Evolutionary conservation across 495 filamentous ascomycete genomes (phyloP), one percentile per base, ranked within the genome.

Genomic region (Xylaria venustula): DNA sequence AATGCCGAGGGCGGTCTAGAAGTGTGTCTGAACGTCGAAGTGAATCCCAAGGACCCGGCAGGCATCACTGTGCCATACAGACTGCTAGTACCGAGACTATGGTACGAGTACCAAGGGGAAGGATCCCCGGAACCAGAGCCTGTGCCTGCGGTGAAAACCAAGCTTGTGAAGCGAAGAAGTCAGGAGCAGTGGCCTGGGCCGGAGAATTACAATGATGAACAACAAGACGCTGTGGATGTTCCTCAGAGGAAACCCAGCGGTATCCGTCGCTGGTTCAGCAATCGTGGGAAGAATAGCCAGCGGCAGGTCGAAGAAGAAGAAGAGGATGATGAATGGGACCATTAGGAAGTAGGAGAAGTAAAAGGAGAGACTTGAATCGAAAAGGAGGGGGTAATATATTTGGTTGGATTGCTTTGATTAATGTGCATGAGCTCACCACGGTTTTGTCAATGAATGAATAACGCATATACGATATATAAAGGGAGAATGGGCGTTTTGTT

Each of bases 1-100:
- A 83, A 95, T 63, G 79, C 96, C 0, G 78, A 90, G 62, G 87
- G 87, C 42, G 92, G 91, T 2, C 78, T 98, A 22, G 91, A 96
- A 52, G 85, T 98, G 26, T 87, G 82, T 9, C 72, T 98, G 26
- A 93, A 95, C 64, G 84, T 94, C 65, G 94, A 98, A 75, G 84
- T 97, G 63, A 90, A 85, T 64, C 85, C 88, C 26, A 83, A 84
- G 58, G 91, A 98, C 66, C 94, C 95, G 0, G 83, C 88, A 0
- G 95, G 94, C n/a, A 89, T 88, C 64, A 98, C 94, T 2, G 83
- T 85, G 45, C 89, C 91, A 30, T 98, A 98, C 71, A 81, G 92
- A 20, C 72, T 98, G 23, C 82, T 97, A 0, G 88, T 98, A 11
- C 94, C 94, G 7, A 84, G 84, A 54, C 76, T 98, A 25, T 83